Evolutionary conservation across 257 asterid genomes (phyloP), one percentile per base, ranked within the genome.

Genomic region (Solanum bukasovii): DNA sequence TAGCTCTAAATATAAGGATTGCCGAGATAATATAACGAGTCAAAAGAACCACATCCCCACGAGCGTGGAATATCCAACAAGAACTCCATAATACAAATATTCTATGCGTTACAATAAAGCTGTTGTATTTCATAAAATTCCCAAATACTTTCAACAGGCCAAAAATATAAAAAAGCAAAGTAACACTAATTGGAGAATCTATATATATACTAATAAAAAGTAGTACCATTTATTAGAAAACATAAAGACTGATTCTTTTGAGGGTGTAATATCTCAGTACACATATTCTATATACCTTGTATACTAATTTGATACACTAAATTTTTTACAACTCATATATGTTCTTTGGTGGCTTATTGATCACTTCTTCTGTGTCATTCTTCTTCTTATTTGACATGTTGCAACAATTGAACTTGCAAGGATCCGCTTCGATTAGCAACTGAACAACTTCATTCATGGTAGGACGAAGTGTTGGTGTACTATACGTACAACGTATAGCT

Each of bases 381-480:
- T 46, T 81, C 68, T 81, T 85, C 67, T 85, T 85, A 71, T 67
- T 68, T 31, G 87, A 85, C 87, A 85, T 63, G 63, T 85, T 37
- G 82, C 87, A 85, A 4, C 81, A 85, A 10, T 85, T 71, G 81
- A 85, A 85, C 12, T 85, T 68, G 87, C 79, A 85, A 21, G 87
- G 82, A 29, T 85, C 79, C 34, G 87, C 72, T 23, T 97, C 98
- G 25, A 93, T 92, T 61, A 97, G 93, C 74, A 90, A 88, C 84
- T 95, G 99, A 42, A 94, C 96, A 5, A 93, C 98, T 87, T 97
- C 98, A 1, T 84, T 95, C 99, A 97, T 97, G 3, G 93, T 91
- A 6, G 98, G 99, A 16, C 99, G 98, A 1, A 89, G 92, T 3
- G 90, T 40, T 16, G 99, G 98, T 1, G 92, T 90, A 87, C 87